These are phyloP conservation scores for Aspergillus udagawae DNA, from an alignment of 2,329 filamentous ascomycete genomes.

Conservation along the genomic window DNA sequence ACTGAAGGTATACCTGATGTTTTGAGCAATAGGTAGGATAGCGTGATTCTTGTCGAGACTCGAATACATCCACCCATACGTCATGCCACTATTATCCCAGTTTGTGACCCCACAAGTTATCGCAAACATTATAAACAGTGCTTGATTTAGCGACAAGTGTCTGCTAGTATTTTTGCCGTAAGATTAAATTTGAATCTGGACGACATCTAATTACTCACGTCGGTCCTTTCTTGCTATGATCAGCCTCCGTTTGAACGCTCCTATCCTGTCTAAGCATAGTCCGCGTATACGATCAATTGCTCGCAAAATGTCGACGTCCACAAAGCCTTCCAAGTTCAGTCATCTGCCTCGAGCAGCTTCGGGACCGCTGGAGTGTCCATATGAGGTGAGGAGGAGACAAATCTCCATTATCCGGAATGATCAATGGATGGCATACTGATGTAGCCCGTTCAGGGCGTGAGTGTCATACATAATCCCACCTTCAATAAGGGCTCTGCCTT, in stretches of 20 bases:
- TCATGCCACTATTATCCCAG: neutral
- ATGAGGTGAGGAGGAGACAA: conserved; percentile 16
- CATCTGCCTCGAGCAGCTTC: conserved; percentile 28
- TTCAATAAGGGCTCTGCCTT: conserved; percentile 87
- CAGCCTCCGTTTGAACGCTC: neutral
- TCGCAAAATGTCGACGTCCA: conserved; percentile 9
- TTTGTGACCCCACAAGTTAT: neutral
- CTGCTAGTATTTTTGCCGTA: neutral
- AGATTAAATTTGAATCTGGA: neutral
- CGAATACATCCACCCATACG: neutral
- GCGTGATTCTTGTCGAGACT: neutral
- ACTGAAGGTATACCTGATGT: neutral
- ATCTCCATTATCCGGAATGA: neutral
- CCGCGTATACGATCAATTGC: neutral
- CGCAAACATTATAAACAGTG: neutral
- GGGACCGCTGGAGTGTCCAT: conserved; percentile 28
- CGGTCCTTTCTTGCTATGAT: neutral
- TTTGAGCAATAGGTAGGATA: neutral
- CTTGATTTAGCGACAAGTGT: neutral
- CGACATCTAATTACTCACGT: neutral
- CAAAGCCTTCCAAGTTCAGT: conserved; percentile 21
- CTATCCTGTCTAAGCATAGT: neutral
- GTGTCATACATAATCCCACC: conserved; percentile 60
- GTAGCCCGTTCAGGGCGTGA: conserved; percentile 36
- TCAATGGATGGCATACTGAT: neutral